Evolutionary conservation across 139 green algal genomes (phyloP), one percentile per base, ranked within the genome.

Genomic region (Gonium pectorale): DNA sequence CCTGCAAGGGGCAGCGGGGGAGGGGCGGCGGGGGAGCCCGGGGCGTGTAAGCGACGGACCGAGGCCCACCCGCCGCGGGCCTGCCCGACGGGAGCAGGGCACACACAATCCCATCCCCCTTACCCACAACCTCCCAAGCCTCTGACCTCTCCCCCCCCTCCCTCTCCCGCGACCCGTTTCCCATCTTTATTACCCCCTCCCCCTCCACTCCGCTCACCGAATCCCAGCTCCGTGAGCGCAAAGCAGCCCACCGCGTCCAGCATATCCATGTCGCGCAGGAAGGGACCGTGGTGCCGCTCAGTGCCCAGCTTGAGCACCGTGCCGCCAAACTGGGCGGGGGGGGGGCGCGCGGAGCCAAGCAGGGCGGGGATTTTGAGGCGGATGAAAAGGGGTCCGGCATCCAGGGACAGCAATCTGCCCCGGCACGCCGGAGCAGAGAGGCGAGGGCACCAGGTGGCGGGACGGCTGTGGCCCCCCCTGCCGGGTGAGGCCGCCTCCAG

Each of bases 221-320:
- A 98, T 31, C 96, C 96, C 40, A 98, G 91, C 92, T 98, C 96
- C 0, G 96, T 98, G 6, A 98, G 94, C 4, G 90, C 96, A 88
- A 98, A 98, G 92, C 95, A 98, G 64, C 95, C 96, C 6, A 91
- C 71, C 15, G 52, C 49, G 37, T 85, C 64, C 29, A 85, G 26
- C 67, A 52, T 24, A 83, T 98, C 94, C 52, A 98, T 98, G 26
- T 86, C 82, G 0, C 74, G 67, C 62, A 97, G 79, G 67, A 98
- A 83, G 27, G 81, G 82, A 17, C 94, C 90, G 81, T 98, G 94
- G 89, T 98, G 95, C 1, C 73, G 43, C 64, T 90, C 80, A 3
- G n/a, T 98, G 64, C 96, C 92, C 68, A 98, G 91, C 92, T 97
- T 98, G 9, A 98, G 91, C 79, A 98, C 93, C 2, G 94, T 98